Percentiles rank a stretch among this genome's conserved stretches.
Conservation (phyloP, 371 early-diverging fungal species). For the Mucor plumbeus region DNA sequence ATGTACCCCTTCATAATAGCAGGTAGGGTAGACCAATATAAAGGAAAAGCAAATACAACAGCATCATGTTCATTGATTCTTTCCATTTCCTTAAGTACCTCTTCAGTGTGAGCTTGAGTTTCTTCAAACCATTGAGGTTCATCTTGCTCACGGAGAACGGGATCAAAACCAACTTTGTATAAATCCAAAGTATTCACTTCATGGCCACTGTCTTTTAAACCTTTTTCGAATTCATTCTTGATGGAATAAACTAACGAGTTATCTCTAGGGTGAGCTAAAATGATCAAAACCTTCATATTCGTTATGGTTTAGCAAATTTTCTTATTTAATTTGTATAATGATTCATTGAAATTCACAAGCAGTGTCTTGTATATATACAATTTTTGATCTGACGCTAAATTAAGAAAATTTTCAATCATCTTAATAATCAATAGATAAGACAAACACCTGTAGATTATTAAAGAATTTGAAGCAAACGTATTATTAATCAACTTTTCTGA, state of each 20-base stretch:
- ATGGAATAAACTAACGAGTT: constrained; percentile 10
- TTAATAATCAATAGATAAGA: not conserved
- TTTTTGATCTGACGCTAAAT: not conserved
- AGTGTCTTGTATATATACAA: not conserved
- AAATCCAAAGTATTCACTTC: constrained; percentile 10
- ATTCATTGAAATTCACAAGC: not conserved
- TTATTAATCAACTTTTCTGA: not conserved
- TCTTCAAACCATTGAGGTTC: not conserved
- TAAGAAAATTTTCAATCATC: not conserved
- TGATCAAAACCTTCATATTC: constrained; percentile 14
- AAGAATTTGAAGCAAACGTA: not conserved
- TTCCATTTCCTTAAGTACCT: not conserved
- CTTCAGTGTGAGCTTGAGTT: not conserved
- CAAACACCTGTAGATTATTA: not conserved
- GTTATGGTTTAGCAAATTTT: not conserved
- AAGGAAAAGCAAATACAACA: constrained; percentile 8
- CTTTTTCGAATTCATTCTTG: constrained; percentile 10
- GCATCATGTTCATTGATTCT: constrained; percentile 8
- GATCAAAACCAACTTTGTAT: constrained; percentile 4
- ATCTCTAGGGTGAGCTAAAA: constrained; percentile 10
- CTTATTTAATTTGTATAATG: not conserved
- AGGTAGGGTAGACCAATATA: constrained; percentile 13
- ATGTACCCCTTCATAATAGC: constrained; percentile 13
- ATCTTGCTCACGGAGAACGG: constrained; percentile 1
- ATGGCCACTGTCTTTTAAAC: constrained; percentile 6